A percentile compares a stretch with the other conserved stretches of the same genome.
These are phyloP conservation scores for Sporothrix pseudoabietina DNA, from an alignment of 2,329 filamentous ascomycete genomes.

Conservation along the genomic window DNA sequence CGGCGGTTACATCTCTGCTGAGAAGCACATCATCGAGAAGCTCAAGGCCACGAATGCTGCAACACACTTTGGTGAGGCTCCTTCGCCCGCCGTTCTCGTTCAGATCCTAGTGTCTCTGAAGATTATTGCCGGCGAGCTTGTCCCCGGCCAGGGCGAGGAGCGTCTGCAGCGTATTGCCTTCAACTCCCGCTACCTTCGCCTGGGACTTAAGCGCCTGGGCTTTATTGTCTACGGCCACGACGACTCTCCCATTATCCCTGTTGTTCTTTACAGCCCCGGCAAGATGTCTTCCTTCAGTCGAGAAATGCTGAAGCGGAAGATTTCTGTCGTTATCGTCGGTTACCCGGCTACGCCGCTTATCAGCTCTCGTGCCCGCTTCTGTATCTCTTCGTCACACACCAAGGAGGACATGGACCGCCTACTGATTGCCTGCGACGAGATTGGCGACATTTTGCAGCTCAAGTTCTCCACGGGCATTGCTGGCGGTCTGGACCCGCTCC, in stretches of 20 bases:
- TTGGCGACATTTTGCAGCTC: conserved; percentile 87
- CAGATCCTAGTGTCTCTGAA: conserved; percentile 86
- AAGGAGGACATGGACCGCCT: conserved; percentile 96
- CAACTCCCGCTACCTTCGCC: conserved; percentile 96
- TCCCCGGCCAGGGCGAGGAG: conserved; percentile 91
- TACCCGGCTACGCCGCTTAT: conserved; percentile 96
- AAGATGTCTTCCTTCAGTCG: conserved; percentile 99
- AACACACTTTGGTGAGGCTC: conserved; percentile 83
- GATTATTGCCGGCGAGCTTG: conserved; percentile 85
- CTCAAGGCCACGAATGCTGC: conserved; percentile 83
- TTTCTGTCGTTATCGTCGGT: conserved; percentile 94
- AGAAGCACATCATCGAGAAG: conserved; percentile 90
- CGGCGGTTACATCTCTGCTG: conserved; percentile 89
- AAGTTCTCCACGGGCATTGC: conserved; percentile 97
- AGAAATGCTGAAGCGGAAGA: conserved; percentile 97
- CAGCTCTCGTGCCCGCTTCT: conserved; percentile 92
- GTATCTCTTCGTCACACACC: conserved; percentile 92
- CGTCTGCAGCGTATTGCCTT: conserved; percentile 93
- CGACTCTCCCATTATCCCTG: conserved; percentile 93
- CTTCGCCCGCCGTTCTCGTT: conserved; percentile 81
- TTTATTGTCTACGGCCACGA: conserved; percentile 98
- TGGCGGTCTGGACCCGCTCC: conserved; percentile 77
- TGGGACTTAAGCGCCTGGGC: conserved; percentile 93
- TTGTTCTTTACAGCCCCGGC: conserved; percentile 95
- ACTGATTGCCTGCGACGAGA: conserved; percentile 84